Evolutionary conservation across 352 stramenopile species (phyloP).

Genomic region (Peronospora belbahrii): DNA sequence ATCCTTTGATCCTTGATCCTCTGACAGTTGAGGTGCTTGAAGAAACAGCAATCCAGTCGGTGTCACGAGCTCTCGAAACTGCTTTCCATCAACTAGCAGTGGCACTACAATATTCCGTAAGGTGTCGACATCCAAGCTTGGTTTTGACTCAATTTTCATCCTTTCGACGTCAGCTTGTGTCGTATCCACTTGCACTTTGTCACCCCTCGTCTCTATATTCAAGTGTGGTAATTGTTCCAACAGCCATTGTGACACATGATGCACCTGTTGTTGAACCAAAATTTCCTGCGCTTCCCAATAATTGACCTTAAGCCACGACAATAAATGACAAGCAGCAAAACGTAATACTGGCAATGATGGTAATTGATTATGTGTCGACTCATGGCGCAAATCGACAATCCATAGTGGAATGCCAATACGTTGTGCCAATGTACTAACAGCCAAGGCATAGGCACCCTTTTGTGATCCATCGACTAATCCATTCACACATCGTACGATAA

Average conservation of each 20-base stretch:
- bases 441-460: slow-evolving; percentile 64
- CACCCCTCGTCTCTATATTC: background rate
- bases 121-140: slow-evolving; percentile 36
- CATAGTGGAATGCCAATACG: slow-evolving; percentile 89
- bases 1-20: slow-evolving; percentile 5
- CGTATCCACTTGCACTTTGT: slow-evolving; percentile 2
- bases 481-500: slow-evolving; percentile 78
- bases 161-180: background rate
- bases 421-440: slow-evolving; percentile 70
- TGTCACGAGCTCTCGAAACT: slow-evolving; percentile 42
- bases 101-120: slow-evolving; percentile 53
- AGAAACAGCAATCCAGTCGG: slow-evolving; percentile 43
- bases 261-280: slow-evolving; percentile 39
- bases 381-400: slow-evolving; percentile 91
- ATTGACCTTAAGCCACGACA: slow-evolving; percentile 80
- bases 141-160: background rate
- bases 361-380: slow-evolving; percentile 90
- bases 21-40: background rate
- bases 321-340: slow-evolving; percentile 77
- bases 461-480: slow-evolving; percentile 75
- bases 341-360: slow-evolving; percentile 85
- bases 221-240: slow-evolving; percentile 23
- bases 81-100: slow-evolving; percentile 49
- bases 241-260: slow-evolving; percentile 34
- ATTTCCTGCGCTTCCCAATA: slow-evolving; percentile 84